Percentiles rank a stretch among this genome's conserved stretches.
These are phyloP conservation scores for Sphaerosporella brunnea DNA, from an alignment of 495 filamentous ascomycete genomes.

Conservation along the genomic window DNA sequence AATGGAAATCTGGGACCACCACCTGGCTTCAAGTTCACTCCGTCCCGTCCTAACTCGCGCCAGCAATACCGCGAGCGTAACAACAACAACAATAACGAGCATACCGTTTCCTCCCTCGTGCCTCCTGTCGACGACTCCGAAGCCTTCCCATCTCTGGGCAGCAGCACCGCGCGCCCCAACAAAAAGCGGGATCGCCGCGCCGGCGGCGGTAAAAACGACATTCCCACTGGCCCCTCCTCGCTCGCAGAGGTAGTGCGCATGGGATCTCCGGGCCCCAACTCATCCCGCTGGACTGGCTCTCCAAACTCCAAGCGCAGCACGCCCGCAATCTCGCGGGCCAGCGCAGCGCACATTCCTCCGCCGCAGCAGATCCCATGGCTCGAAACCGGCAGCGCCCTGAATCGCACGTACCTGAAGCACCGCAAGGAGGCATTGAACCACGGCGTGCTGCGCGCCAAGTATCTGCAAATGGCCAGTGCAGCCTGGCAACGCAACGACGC, in stretches of 20 bases:
- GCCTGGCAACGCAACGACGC: conserved; percentile 99
- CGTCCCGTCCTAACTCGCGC: conserved; percentile 73
- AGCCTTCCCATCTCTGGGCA: conserved; percentile 84
- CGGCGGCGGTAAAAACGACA: conserved; percentile 44
- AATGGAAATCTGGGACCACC: conserved; percentile 31
- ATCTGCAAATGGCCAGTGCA: conserved; percentile 93
- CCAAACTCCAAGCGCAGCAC: conserved; percentile 21
- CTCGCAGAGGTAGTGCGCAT: conserved; percentile 89
- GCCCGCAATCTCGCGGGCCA: conserved; percentile 15
- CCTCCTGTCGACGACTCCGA: conserved; percentile 83
- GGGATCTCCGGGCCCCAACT: conserved; percentile 49
- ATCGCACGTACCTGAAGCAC: conserved; percentile 85
- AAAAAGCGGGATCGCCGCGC: conserved; percentile 59
- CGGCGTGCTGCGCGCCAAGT: conserved; percentile 88
- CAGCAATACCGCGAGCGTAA: conserved; percentile 55
- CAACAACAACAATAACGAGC: conserved; percentile 8
- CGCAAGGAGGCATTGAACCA: conserved; percentile 91
- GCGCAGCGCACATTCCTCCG: conserved; percentile 48
- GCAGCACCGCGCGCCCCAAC: conserved; percentile 40
- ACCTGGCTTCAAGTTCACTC: conserved; percentile 46
- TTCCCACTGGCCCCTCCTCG: conserved; percentile 52
- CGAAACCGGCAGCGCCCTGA: conserved; percentile 77
- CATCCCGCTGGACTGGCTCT: conserved; percentile 18
- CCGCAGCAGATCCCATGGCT: conserved; percentile 95
- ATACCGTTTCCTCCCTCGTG: conserved; percentile 39